phyloP scores from a whole-genome alignment of 192 early-diverging fungal species.

The Phlyctochytrium bullatum region DNA sequence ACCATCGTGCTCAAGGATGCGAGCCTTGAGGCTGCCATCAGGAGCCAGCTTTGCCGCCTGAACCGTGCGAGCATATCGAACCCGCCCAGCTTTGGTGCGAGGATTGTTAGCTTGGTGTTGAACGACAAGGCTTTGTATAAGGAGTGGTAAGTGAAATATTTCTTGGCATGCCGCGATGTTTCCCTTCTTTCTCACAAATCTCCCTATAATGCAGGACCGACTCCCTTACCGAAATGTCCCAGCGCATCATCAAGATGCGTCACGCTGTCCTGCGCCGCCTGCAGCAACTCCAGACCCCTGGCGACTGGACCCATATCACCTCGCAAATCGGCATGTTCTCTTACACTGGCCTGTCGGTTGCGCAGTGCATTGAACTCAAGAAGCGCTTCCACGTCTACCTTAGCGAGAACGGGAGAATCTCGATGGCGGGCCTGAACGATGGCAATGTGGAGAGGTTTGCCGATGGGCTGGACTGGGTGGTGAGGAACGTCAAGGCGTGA shows the following conservation, averaged over 20 bases:
- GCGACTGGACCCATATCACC: conserved; percentile 92
- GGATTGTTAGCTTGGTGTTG: conserved; percentile 80
- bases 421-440: conserved; percentile 88
- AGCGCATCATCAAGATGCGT: conserved; percentile 90
- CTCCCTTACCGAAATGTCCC: conserved; percentile 67
- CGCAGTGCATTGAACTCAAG: conserved; percentile 77
- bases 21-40: conserved; percentile 55
- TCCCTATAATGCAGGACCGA: conserved; percentile 32
- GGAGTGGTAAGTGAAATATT: conserved; percentile 67
- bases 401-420: conserved; percentile 91
- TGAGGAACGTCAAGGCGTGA: conserved; percentile 61
- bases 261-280: conserved; percentile 63
- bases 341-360: conserved; percentile 81
- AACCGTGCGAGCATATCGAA: conserved; percentile 87
- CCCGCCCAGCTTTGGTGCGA: conserved; percentile 85
- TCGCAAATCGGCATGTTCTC: conserved; percentile 99
- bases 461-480: conserved; percentile 84
- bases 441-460: conserved; percentile 89
- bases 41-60: conserved; percentile 81
- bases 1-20: conserved; percentile 65
- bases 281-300: conserved; percentile 75
- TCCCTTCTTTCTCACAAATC: conserved; percentile 13
- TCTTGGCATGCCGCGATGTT: conserved; percentile 6
- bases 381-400: conserved; percentile 91
- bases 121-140: conserved; percentile 73